phyloP scores from a whole-genome alignment of 139 green algal genomes.

The Spirogloea muscicola region DNA sequence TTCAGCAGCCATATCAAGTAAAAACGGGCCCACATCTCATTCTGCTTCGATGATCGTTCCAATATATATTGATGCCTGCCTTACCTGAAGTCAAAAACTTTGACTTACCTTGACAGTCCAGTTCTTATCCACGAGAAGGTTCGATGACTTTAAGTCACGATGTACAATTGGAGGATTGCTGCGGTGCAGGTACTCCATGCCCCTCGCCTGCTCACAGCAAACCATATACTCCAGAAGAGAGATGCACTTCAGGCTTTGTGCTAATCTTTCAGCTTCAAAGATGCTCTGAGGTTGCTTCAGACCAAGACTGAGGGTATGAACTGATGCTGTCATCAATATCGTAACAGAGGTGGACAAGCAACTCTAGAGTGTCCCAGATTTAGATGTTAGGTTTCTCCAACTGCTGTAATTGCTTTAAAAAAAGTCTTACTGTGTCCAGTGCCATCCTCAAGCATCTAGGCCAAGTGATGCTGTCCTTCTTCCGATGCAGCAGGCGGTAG shows the following conservation, averaged over 20 bases:
- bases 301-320: no score
- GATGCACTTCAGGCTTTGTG: no score
- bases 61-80: no score
- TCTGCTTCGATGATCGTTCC: no score
- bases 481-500: constrained; percentile 31
- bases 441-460: constrained; percentile 29
- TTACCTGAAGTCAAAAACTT: not conserved
- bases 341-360: not conserved
- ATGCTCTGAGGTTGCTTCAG: no score
- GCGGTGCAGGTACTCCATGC: constrained; percentile 72
- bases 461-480: constrained; percentile 9
- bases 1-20: no score
- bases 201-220: constrained; percentile 20
- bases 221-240: no score
- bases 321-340: no score
- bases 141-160: constrained; percentile 73
- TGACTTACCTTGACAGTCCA: constrained; percentile 76
- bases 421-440: constrained; percentile 30
- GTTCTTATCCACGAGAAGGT: constrained; percentile 78
- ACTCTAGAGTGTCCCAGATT: not conserved
- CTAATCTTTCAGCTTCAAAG: no score
- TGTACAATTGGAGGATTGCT: constrained; percentile 74
- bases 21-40: no score
- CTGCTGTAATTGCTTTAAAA: no score
- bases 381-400: no score